Base-by-base conservation (phyloP, 441 rosid species). In the Arabidopsis lyrata region DNA sequence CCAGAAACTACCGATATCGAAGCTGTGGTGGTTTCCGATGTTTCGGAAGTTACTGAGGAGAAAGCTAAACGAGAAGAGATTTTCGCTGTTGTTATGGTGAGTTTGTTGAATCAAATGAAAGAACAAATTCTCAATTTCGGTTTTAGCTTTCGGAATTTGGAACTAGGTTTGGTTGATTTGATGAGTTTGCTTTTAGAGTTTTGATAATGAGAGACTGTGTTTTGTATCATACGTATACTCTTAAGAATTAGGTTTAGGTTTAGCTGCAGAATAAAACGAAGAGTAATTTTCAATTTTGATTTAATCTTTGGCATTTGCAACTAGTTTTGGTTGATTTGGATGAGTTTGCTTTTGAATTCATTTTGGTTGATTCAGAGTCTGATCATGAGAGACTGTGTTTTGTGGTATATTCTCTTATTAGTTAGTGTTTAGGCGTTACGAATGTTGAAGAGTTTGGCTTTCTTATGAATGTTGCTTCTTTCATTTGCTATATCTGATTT, bases 21-120 rank as follows among this genome's bases (percentile, higher is more conserved):
- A n/a, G n/a, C n/a, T n/a, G n/a, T n/a, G n/a, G 80, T 35, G 18
- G 69, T 65, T n/a, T 63, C 79, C 4, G 85, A 75, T 12, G 49
- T 60, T 24, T 35, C 69, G 3, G 63, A 41, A 5, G 50, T 22
- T 18, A n/a, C 66, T 14, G 81, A 53, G 67, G 75, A 80, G 4
- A 78, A 71, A 67, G 91, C 93, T 78, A 90, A 89, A 85, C 86
- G 99, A 31, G 97, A 90, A 80, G 91, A 95, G 79, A 70, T 95
- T 50, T 95, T 90, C 67, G 99, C 99, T 63, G 97, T 92, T 65
- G 96, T 95, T 77, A 89, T 95, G 97, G 99, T 94, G 24, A 83
- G 89, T 66, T 27, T 8, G 2, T 39, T 7, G 29, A 34, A 20
- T 41, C 2, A 60, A 24, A 50, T 6, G 6, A 10, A 32, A 1